These are phyloP conservation scores for Tylopilus felleus DNA, from an alignment of 768 basidiomycete species.

Conservation along the genomic window DNA sequence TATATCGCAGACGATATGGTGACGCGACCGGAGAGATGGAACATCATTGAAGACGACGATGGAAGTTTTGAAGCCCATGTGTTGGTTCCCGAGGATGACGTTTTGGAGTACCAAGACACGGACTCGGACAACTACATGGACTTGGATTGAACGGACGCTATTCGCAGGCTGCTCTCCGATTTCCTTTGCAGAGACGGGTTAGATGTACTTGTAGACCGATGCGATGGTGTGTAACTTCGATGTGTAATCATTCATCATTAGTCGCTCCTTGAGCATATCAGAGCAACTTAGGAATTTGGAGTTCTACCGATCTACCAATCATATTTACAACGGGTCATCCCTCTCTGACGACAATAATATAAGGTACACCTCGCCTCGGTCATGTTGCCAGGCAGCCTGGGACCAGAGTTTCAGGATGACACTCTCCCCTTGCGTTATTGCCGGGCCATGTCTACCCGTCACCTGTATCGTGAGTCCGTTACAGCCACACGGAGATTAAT, in stretches of 20 bases:
- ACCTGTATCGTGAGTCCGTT: background rate
- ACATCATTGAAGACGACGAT: conserved; percentile 31
- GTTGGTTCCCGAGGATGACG: conserved; percentile 36
- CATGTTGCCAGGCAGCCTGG: background rate
- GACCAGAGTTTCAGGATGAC: background rate
- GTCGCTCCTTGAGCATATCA: background rate
- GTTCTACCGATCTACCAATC: background rate
- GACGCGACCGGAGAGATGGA: conserved; percentile 45
- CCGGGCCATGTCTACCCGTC: background rate
- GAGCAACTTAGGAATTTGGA: too few relatives aligned
- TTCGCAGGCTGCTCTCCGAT: background rate
- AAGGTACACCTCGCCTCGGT: background rate
- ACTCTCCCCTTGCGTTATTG: background rate
- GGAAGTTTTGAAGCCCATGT: conserved; percentile 43
- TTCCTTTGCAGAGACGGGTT: background rate
- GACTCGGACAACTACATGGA: conserved; percentile 41
- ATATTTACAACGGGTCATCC: background rate
- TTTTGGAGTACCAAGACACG: conserved; percentile 32
- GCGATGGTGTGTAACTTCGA: background rate
- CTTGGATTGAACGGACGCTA: conserved; percentile 5
- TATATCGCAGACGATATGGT: conserved; percentile 40
- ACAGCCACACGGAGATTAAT: background rate
- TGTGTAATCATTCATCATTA: background rate
- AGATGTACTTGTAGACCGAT: conserved; percentile 9
- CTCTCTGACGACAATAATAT: background rate